Base-by-base conservation (phyloP, 495 filamentous ascomycete species). In the Aspergillus homomorphus region DNA sequence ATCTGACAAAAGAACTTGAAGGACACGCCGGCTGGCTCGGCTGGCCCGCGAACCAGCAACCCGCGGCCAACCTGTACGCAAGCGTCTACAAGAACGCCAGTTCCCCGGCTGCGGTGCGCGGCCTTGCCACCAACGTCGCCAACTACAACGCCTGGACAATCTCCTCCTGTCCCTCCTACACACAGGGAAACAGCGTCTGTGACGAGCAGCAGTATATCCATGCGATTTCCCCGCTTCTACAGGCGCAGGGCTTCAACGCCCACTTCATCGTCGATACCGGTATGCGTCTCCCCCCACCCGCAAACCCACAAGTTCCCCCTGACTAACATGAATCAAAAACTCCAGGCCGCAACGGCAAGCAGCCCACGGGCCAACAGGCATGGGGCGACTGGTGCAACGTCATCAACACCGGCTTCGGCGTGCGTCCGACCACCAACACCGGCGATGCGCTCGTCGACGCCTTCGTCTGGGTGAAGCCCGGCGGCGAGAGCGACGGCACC, bases 301-400 rank as follows among this genome's bases (percentile, higher is more conserved):
- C 26, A n/a, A n/a, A 26, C 41, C 10, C 16, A 20, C 20, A 26
- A 23, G 3, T 19, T 44, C 20, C 45, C 20, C 53, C 26, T 50
- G 15, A 24, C 7, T 57, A 15, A 19, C 24, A 48, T 57, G 15
- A 9, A 12, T 2, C 15, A 2, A 5, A 38, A 38, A 38, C 12
- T 43, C 12, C 59, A 74, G 77, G 72, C 71, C 84, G 89, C 62
- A 89, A 88, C 66, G 87, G 82, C 67, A 85, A 87, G 53, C 78
- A 84, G 59, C 84, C 85, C 58, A 80, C 85, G 22, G 63, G 72
- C 28, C 89, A 89, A 68, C 71, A 82, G 60, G 80, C 73, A 41
- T 83, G 89, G 87, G 89, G 89, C 67, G 82, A 92, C 79, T 94
- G 90, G 89, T 92, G 89, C 82, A 93, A 93, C 69, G 82, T 88